Base-by-base conservation (phyloP, 2,329 filamentous ascomycete species). In the Ophiostoma triangulosporum region DNA sequence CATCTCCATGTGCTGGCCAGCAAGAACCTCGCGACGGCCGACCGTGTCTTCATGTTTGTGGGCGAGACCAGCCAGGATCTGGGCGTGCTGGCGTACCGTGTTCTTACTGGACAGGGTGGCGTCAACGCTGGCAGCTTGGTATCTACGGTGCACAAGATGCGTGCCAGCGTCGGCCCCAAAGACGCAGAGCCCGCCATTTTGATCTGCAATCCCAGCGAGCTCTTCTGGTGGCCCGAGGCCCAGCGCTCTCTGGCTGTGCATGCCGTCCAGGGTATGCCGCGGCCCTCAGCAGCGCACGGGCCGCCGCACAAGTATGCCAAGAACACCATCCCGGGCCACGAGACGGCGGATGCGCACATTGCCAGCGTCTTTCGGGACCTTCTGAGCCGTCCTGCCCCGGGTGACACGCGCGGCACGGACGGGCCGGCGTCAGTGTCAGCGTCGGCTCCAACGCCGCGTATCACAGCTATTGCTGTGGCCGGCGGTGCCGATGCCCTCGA, bases 161-260 rank as follows among this genome's bases (percentile, higher is more conserved):
- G 38, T 49, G 15, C 5, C 15, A 14, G 3, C 1, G 17, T 1
- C 20, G 11, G 12, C n/a, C n/a, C n/a, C 3, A 27, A 2, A 1
- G 43, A 46, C 2, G 26, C 48, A 17, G 20, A 0, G 59, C 64
- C 2, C 0, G 84, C 77, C 3, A 69, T 96, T 54, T 69, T 96
- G 27, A 70, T 95, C 26, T 78, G 88, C 46, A 96, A 95, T 64
- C 73, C 80, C 4, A 88, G 87, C 4, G 82, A 94, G 67, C 70
- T 86, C 17, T 72, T 83, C 61, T 96, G 88, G 82, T 87, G 85
- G 65, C 79, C 85, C 38, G 74, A 77, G 51, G 74, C 74, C 1
- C 68, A 74, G 51, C 74, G 76, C 49, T 73, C 80, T 0, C 71
- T 95, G 57, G 85, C 78, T 1, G 64, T 74, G 1, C 63, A 64